Evolutionary conservation across 2,329 filamentous ascomycete species (phyloP).

Genomic region (Aspergillus neoniger): DNA sequence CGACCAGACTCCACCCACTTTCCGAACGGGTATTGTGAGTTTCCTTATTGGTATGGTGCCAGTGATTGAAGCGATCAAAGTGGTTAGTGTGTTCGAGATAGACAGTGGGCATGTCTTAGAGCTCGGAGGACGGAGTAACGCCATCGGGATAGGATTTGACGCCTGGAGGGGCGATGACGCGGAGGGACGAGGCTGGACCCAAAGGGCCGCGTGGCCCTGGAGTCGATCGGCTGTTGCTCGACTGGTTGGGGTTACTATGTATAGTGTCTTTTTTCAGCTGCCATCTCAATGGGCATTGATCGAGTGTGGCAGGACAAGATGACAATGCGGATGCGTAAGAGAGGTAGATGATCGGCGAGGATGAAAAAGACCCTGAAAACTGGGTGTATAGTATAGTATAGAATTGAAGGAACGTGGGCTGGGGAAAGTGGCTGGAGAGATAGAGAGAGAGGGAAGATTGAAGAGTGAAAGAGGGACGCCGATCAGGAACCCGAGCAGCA

Average conservation of each 20-base stretch:
- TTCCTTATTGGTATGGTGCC: background rate
- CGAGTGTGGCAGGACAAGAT: background rate
- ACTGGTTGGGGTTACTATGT: background rate
- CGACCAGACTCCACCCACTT: background rate
- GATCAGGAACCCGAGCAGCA: background rate
- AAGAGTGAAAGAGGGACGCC: background rate
- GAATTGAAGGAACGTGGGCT: background rate
- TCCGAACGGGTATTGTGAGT: background rate
- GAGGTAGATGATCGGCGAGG: background rate
- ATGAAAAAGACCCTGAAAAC: background rate
- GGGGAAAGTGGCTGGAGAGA: background rate
- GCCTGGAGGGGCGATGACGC: constrained; percentile 8
- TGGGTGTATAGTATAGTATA: background rate
- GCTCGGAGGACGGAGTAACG: background rate
- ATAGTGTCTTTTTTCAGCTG: background rate
- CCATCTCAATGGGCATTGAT: background rate
- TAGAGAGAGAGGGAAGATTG: background rate
- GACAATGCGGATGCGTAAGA: too few species aligned
- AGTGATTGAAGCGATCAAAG: background rate
- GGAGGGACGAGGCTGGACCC: constrained; percentile 9
- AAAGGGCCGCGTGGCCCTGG: constrained; percentile 10
- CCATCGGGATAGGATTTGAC: constrained; percentile 3
- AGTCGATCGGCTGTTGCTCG: background rate
- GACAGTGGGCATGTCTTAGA: background rate
- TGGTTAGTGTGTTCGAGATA: background rate